A percentile compares a stretch with the other conserved stretches of the same genome.
Evolutionary conservation across 23 red algal species (phyloP).

Genomic region (Gracilaria gracilis): DNA sequence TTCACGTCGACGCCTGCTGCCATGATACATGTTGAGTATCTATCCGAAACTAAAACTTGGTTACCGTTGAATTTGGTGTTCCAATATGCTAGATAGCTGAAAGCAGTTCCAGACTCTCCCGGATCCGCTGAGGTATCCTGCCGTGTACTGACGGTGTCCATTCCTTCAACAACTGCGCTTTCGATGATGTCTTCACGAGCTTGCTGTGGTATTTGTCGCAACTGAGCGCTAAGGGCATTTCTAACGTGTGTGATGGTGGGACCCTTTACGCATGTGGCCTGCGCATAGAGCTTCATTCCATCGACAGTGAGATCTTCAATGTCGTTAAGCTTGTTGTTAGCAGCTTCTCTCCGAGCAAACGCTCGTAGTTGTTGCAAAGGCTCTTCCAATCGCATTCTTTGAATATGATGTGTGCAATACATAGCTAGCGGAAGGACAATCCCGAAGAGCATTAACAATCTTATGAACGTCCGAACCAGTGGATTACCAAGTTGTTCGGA

Average conservation of each 20-base stretch:
- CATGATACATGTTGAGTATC: constrained; percentile 50
- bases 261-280: constrained; percentile 31
- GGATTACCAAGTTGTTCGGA: not conserved
- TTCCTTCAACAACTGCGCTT: constrained; percentile 22
- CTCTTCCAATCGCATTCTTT: not conserved
- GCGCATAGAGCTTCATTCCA: constrained; percentile 31
- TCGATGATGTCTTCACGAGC: constrained; percentile 42
- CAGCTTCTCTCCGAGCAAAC: not conserved
- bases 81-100: constrained; percentile 37
- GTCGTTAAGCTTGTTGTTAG: not conserved
- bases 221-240: not conserved
- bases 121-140: constrained; percentile 25
- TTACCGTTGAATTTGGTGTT: constrained; percentile 27
- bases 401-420: not conserved
- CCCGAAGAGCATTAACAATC: not conserved
- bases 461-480: not conserved
- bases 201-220: not conserved
- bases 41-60: not conserved
- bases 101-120: not conserved
- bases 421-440: not conserved
- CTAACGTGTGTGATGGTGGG: not conserved
- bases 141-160: constrained; percentile 6
- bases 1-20: constrained; percentile 22
- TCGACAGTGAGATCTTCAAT: constrained; percentile 5
- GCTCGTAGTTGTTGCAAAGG: not conserved